phyloP scores from a whole-genome alignment of 75 land plant genomes.

The Sequoia sempervirens region DNA sequence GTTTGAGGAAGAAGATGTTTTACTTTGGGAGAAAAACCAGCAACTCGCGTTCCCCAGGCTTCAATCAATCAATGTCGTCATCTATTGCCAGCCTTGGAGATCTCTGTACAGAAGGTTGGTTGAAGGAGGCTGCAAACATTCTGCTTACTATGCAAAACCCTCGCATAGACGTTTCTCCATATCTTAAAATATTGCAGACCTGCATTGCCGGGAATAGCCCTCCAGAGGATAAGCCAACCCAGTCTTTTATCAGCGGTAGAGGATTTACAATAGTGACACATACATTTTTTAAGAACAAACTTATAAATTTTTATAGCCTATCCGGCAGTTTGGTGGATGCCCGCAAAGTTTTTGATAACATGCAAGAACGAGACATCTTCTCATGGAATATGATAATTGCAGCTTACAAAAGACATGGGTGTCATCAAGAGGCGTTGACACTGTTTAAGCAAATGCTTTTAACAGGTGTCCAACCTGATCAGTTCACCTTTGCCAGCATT shows the following conservation, averaged over 20 bases:
- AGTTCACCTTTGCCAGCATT: background rate
- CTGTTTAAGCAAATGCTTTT: background rate
- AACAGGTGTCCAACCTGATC: background rate
- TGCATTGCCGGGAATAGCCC: background rate
- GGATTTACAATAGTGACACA: background rate
- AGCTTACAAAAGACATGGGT: background rate
- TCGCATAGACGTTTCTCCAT: background rate
- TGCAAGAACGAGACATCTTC: background rate
- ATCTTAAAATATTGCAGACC: background rate
- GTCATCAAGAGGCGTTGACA: background rate
- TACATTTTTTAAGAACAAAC: background rate
- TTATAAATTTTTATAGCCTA: background rate
- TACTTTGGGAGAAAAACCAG: background rate
- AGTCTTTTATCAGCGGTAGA: background rate
- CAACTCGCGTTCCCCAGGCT: too few species aligned
- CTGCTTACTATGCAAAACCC: background rate
- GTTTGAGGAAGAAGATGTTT: background rate
- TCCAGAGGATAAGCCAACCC: background rate
- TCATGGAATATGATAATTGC: background rate
- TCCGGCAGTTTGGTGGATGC: background rate
- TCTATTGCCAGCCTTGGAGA: background rate
- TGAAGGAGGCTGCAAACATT: background rate
- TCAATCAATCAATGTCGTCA: background rate
- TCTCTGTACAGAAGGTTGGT: background rate
- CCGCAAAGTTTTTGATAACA: background rate